Evolutionary conservation across 257 asterid genomes (phyloP), one percentile per base, ranked within the genome.

Genomic region (Penstemon eatonii): DNA sequence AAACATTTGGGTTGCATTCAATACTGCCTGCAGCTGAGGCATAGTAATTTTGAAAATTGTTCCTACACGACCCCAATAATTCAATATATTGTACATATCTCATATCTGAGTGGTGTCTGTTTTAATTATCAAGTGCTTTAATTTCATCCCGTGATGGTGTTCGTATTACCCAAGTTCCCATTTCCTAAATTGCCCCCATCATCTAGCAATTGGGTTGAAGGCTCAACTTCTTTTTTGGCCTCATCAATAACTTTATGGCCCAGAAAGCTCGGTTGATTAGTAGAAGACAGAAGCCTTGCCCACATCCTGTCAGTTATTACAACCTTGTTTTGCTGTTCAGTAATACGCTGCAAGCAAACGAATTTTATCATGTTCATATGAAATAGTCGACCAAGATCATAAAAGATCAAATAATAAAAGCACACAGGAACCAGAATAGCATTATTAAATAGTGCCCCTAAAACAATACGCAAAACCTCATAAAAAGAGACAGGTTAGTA

Each of bases 251-350:
- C 73, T 71, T 80, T 76, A 15, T 78, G 74, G 13, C 70, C 71
- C 65, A 81, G 69, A 79, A 87, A 87, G 76, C 94, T 87, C 25
- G 94, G 94, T 65, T 87, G 94, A 63, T 87, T 86, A 50, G 93
- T 86, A 47, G 93, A 86, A 40, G 93, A 80, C n/a, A 86, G 87
- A 76, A 86, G 90, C 75, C 93, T 84, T 2, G 93, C 93, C 90
- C 90, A 86, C 93, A 86, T 86, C 75, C 93, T 79, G 82, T 84
- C 94, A 6, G 94, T 87, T 73, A 84, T 84, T 38, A 87, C 94
- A 69, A 87, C 94, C 68, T 60, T 78, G 84, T 87, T 77, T 76
- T 87, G 94, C 74, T 66, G 68, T 75, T 87, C 90, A 37, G 69
- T 87, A 15, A 87, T 70, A 63, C 94, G 90, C 94, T 87, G 89